phyloP scores from a whole-genome alignment of 2,329 filamentous ascomycete genomes.

The Gnomoniopsis sp. region DNA sequence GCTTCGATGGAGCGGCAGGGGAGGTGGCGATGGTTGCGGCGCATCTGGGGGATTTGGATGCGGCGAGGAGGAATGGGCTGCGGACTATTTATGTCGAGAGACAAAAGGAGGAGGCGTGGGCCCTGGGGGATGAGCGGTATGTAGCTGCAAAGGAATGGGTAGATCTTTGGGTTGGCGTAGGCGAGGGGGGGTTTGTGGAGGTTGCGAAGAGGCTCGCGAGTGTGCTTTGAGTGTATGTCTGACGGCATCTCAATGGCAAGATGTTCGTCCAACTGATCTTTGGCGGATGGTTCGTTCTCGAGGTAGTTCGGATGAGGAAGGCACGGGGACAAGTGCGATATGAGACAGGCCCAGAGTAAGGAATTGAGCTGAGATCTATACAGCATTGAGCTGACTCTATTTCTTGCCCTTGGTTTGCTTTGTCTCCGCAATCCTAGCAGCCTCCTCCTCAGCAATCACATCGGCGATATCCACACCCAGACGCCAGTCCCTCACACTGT shows the following conservation, averaged over 20 bases:
- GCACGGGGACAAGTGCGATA: no score
- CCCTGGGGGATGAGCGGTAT: conserved; percentile 44
- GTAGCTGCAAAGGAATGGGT: conserved; percentile 57
- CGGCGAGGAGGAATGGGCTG: conserved; percentile 61
- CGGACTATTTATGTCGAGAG: conserved; percentile 74
- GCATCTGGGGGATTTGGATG: conserved; percentile 66
- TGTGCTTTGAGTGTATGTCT: background rate
- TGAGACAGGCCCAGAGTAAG: no score
- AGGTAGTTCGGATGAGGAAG: no score
- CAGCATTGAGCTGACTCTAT: background rate
- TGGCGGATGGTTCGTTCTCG: no score
- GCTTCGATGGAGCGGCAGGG: conserved; percentile 41
- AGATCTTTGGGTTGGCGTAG: conserved; percentile 57
- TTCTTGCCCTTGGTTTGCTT: conserved; percentile 22
- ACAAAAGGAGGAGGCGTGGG: conserved; percentile 61
- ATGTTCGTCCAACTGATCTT: no score
- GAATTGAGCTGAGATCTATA: background rate
- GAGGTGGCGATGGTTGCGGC: conserved; percentile 77
- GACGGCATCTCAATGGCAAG: no score
- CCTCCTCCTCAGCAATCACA: conserved; percentile 62
- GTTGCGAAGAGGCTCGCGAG: conserved; percentile 41
- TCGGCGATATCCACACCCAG: conserved; percentile 70
- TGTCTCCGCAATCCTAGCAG: conserved; percentile 27
- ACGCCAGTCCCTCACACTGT: conserved; percentile 74
- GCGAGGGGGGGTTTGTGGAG: conserved; percentile 50